These are phyloP conservation scores for Nannizziopsis barbatae DNA, from an alignment of 2,329 filamentous ascomycete genomes.

Conservation along the genomic window DNA sequence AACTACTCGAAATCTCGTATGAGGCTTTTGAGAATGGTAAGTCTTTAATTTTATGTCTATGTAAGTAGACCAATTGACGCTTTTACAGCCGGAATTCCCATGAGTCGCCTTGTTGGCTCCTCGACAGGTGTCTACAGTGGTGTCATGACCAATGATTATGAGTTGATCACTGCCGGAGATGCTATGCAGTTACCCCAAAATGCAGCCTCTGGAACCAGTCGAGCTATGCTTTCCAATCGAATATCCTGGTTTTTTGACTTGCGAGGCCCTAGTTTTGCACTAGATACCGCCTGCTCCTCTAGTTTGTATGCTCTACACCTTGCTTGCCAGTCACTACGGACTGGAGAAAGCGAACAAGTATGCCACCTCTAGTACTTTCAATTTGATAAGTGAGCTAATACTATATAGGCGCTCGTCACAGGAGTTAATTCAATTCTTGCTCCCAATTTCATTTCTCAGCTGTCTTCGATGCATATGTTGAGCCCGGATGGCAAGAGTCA, in stretches of 20 bases:
- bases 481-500: conserved; percentile 19
- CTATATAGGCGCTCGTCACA: conserved; percentile 16
- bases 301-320: conserved; percentile 22
- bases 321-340: conserved; percentile 19
- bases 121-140: conserved; percentile 15
- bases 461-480: conserved; percentile 16
- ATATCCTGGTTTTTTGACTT: conserved; percentile 23
- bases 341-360: conserved; percentile 13
- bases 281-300: conserved; percentile 23
- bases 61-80: background rate
- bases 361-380: conserved; percentile 4
- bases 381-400: too few species aligned
- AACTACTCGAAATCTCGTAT: conserved; percentile 14
- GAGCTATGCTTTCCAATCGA: conserved; percentile 22
- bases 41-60: background rate
- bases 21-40: conserved; percentile 14
- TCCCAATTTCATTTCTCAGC: conserved; percentile 13
- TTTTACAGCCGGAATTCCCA: conserved; percentile 11
- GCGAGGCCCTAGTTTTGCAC: conserved; percentile 20
- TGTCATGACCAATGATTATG: conserved; percentile 13
- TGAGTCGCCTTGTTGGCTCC: conserved; percentile 13
- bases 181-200: background rate
- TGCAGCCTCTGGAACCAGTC: conserved; percentile 16
- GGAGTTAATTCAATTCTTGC: conserved; percentile 19
- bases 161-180: background rate